Percentiles rank a stretch among this genome's conserved stretches.
phyloP scores from a whole-genome alignment of 2,329 filamentous ascomycete species.

The Colletotrichum lupini region DNA sequence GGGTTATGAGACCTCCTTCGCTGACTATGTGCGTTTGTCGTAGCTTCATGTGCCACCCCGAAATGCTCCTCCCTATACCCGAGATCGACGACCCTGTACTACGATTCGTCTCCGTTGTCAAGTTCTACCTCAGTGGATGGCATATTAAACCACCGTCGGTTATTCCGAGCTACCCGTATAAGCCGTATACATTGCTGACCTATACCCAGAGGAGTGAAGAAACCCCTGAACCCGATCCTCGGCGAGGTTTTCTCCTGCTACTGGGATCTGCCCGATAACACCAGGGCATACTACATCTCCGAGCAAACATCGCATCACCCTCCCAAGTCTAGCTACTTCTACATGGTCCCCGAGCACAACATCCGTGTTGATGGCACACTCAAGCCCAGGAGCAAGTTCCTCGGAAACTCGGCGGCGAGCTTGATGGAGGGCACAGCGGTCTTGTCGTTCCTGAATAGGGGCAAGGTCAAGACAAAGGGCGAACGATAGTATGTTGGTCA shows the following conservation, averaged over 20 bases:
- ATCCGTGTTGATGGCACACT: conserved; percentile 96
- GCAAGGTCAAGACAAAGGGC: conserved; percentile 70
- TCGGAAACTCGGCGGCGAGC: conserved; percentile 97
- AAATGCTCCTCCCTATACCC: conserved; percentile 90
- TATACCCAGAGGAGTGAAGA: conserved; percentile 89
- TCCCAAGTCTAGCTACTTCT: conserved; percentile 99
- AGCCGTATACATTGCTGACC: conserved; percentile 18
- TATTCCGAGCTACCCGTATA: conserved; percentile 12
- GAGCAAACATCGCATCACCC: conserved; percentile 99
- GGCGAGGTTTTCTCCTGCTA: conserved; percentile 96
- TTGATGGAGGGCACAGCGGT: conserved; percentile 98
- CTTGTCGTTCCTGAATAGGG: conserved; percentile 83
- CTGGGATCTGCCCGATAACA: conserved; percentile 90
- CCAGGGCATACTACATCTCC: conserved; percentile 92
- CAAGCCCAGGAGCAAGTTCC: conserved; percentile 93
- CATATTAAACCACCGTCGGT: conserved; percentile 96
- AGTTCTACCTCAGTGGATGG: conserved; percentile 98
- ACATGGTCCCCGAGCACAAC: conserved; percentile 92
- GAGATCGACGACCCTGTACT: conserved; percentile 88
- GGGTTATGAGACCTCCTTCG: conserved; percentile 3
- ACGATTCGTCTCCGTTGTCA: conserved; percentile 94
- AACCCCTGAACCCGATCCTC: conserved; percentile 95
- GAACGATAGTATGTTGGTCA: conserved; percentile 82
- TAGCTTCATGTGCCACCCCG: conserved; percentile 99
- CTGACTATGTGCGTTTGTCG: conserved; percentile 12